Evolutionary conservation across 164 flowering plant species (phyloP), one percentile per base, ranked within the genome.

Genomic region (Chimonanthus praecox): DNA sequence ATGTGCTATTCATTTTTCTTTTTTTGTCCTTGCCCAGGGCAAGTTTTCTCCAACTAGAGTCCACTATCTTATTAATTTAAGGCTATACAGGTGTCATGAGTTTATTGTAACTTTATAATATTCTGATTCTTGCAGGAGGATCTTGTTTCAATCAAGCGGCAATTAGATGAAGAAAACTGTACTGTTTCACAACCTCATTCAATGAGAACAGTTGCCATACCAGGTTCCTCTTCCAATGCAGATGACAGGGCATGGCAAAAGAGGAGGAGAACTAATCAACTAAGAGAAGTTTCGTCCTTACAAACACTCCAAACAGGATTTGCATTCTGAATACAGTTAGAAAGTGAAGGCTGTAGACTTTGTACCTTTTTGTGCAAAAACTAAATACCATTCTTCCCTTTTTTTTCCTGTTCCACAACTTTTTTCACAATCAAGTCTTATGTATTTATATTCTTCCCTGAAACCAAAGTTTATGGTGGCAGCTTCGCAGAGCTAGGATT

Each of bases 401-500:
- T 54, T 54, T 13, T 15, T 54, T 13, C 1, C 60, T 54, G 2
- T 4, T n/a, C 16, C 60, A 10, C 60, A 54, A 54, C 16, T 54
- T 11, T 54, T 33, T 54, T 5, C 60, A 13, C 6, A 2, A 54
- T 54, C n/a, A 0, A 54, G 16, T 15, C 5, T 13, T 13, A 54
- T 54, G 60, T 54, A 10, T 13, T 54, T 54, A 13, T 54, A 54
- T 11, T 54, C 11, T 45, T 45, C 71, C 48, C 3, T 64, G 68
- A 43, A 54, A 13, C 5, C 43, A 21, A 66, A 61, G 76, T 13
- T 18, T 63, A 33, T 63, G 33, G 33, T 33, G 33, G 54, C 87
- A 88, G 92, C 43, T 50, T 18, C 89, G 88, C 76, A 86, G 83
- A 81, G 15, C 70, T 60, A 78, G 75, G 74, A 82, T 87, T 64